Base-by-base conservation (phyloP, 2,329 filamentous ascomycete genomes). In the Escovopsis sp. region DNA sequence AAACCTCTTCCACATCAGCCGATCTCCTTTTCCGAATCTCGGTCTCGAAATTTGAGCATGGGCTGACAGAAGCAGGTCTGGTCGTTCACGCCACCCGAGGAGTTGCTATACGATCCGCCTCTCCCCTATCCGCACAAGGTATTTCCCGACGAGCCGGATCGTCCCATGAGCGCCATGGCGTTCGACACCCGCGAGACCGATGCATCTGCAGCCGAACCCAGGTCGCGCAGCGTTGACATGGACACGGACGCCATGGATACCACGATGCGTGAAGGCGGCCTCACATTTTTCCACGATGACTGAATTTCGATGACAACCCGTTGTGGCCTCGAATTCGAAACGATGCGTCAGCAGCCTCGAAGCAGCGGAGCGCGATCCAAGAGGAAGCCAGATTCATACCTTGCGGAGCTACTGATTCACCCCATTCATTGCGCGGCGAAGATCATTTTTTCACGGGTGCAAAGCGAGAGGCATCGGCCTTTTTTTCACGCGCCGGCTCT, bases 81-180 rank as follows among this genome's bases (percentile, higher is more conserved):
- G 85, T 88, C 83, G 9, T 94, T 94, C 54, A 86, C 88, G 4
- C 87, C 88, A 12, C 84, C 85, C 0, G 79, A 84, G 39, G 81
- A 84, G 35, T 61, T 65, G 39, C 61, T 68, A 16, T 66, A 63
- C 40, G 72, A 76, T 34, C 57, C 63, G 9, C 63, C 66, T 1
- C 50, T 65, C n/a, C 65, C 65, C 25, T 53, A 70, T 28, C 58
- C 67, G 35, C 62, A 68, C 37, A 56, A 62, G 27, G 50, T 60
- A 2, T 46, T 64, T 13, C 65, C 71, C 34, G 54, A 63, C 26
- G 50, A 62, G 5, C 60, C 65, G 1, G 56, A 53, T 35, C 60
- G 66, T n/a, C 65, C 70, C 3, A 43, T 66, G 44, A 73, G 67
- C 38, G 67, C 68, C 4, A 60, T 67, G 51, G 57, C 58, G 7